Percentiles rank a stretch among this genome's conserved stretches.
Conservation (phyloP, 371 early-diverging fungal genomes). For the Sporodiniella umbellata region DNA sequence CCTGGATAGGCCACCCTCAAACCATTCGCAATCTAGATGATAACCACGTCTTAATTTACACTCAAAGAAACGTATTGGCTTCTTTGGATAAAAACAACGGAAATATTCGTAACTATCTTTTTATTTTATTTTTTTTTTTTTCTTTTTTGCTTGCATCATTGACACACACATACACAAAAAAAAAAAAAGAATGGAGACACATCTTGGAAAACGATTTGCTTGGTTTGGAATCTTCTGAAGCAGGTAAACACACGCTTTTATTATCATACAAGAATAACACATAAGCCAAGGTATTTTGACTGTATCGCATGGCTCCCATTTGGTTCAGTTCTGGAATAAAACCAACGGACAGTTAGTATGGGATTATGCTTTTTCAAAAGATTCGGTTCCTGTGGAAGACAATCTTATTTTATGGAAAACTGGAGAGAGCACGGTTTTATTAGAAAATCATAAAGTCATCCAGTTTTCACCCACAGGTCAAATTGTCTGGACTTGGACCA, state of each 20-base stretch:
- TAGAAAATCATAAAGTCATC: slow-evolving; percentile 4
- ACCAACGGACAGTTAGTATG: slow-evolving; percentile 22
- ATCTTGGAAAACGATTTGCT: slow-evolving; percentile 31
- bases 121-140: background rate
- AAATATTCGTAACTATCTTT: slow-evolving; percentile 53
- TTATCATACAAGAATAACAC: background rate
- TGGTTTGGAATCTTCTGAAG: slow-evolving; percentile 11
- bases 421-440: slow-evolving; percentile 13
- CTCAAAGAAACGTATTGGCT: slow-evolving; percentile 63
- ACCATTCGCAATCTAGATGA: slow-evolving; percentile 32
- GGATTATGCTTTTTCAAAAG: slow-evolving; percentile 12
- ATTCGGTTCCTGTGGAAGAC: slow-evolving; percentile 1
- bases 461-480: slow-evolving; percentile 19
- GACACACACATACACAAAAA: background rate
- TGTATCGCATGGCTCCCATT: slow-evolving; percentile 34
- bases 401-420: slow-evolving; percentile 14
- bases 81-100: slow-evolving; percentile 53
- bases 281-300: slow-evolving; percentile 28
- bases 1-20: slow-evolving; percentile 57
- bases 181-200: slow-evolving; percentile 47
- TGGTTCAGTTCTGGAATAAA: slow-evolving; percentile 49
- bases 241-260: slow-evolving; percentile 10
- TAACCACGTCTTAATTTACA: slow-evolving; percentile 48
- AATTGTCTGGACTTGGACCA: slow-evolving; percentile 20
- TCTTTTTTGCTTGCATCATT: too few relatives aligned